phyloP scores from a whole-genome alignment of 2,329 filamentous ascomycete species.

The Sclerotinia subarctica region DNA sequence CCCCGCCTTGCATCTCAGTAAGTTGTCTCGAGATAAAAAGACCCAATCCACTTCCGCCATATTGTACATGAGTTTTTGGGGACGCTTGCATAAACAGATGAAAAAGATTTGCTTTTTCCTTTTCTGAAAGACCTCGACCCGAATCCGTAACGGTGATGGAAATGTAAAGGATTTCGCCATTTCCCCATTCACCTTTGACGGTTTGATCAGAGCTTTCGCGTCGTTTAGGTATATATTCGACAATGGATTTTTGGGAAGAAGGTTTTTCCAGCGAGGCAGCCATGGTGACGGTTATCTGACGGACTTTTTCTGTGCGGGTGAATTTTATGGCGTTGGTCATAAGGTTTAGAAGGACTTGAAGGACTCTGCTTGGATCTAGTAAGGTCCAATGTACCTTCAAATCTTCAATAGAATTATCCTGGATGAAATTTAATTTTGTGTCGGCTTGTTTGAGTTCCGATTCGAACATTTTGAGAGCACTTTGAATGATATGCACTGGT shows the following conservation, averaged over 20 bases:
- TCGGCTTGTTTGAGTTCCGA: constrained; percentile 67
- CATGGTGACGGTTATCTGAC: constrained; percentile 6
- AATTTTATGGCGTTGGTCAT: constrained; percentile 82
- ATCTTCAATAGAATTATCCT: constrained; percentile 59
- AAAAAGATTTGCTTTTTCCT: constrained; percentile 40
- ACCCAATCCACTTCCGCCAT: constrained; percentile 75
- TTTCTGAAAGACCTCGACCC: constrained; percentile 33
- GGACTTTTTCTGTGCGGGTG: constrained; percentile 43
- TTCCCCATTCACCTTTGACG: constrained; percentile 4
- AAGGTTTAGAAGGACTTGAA: constrained; percentile 77
- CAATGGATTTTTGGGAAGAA: background rate
- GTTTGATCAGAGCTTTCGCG: background rate
- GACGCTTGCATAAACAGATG: constrained; percentile 71
- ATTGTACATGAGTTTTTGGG: constrained; percentile 75
- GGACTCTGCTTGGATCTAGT: constrained; percentile 69
- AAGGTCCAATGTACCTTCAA: constrained; percentile 62
- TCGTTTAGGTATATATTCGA: constrained; percentile 13
- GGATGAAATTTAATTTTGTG: constrained; percentile 62
- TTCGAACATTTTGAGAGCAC: constrained; percentile 74
- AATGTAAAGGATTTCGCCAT: background rate
- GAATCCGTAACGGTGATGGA: constrained; percentile 11
- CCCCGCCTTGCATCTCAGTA: constrained; percentile 75
- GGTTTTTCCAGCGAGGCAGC: background rate
- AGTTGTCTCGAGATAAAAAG: constrained; percentile 77
- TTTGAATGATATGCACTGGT: constrained; percentile 62